phyloP scores from a whole-genome alignment of 2,329 filamentous ascomycete genomes.

The Fonsecaea nubica region DNA sequence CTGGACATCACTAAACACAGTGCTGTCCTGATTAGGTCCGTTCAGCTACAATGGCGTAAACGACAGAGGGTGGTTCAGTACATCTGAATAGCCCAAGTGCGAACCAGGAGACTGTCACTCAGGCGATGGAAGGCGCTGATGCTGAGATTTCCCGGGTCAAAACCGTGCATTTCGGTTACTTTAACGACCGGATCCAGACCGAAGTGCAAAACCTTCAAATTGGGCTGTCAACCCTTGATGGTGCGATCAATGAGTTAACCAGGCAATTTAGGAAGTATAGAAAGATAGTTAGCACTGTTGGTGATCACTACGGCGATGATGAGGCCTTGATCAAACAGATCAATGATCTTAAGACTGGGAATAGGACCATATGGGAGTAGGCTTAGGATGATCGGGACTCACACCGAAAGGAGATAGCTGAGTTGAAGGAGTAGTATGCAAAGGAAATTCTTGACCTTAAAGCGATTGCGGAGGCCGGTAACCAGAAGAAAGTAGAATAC shows the following conservation, averaged over 20 bases:
- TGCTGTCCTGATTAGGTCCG: not conserved
- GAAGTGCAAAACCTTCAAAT: constrained; percentile 2
- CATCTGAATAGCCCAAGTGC: not conserved
- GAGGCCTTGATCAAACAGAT: constrained; percentile 10
- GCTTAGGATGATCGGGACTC: not conserved
- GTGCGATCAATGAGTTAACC: constrained; percentile 8
- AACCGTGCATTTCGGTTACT: constrained; percentile 9
- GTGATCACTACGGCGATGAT: constrained; percentile 12
- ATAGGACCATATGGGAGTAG: not conserved
- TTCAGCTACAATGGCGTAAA: constrained; percentile 1
- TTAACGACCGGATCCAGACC: constrained; percentile 12
- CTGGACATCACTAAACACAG: not conserved
- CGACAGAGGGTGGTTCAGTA: not conserved
- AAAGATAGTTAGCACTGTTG: constrained; percentile 18
- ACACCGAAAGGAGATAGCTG: constrained; percentile 4
- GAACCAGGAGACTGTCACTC: not conserved
- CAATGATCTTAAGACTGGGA: not conserved
- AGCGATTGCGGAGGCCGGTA: constrained; percentile 4
- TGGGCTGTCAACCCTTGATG: constrained; percentile 4
- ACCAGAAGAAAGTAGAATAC: constrained; percentile 10
- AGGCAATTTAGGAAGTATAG: constrained; percentile 8
- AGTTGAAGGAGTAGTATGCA: not conserved
- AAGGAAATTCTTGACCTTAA: not conserved
- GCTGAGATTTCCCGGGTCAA: not conserved
- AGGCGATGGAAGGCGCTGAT: not conserved